Conservation (phyloP, 2,329 filamentous ascomycete genomes). For the Aspergillus neoniger region DNA sequence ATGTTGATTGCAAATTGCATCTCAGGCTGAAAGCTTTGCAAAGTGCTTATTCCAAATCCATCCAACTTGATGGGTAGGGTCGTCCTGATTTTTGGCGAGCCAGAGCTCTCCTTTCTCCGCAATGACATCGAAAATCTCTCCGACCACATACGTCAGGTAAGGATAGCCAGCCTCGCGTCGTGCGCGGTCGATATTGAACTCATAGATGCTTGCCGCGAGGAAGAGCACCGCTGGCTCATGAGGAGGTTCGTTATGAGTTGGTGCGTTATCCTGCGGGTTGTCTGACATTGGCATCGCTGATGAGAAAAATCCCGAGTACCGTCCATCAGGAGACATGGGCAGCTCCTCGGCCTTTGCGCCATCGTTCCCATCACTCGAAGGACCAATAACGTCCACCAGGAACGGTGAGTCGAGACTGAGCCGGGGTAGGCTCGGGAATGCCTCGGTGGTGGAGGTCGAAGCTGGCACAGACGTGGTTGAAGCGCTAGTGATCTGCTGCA, state of each 20-base stretch:
- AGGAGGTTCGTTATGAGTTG: slow-evolving; percentile 46
- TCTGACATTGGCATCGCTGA: slow-evolving; percentile 83
- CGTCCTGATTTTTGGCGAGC: slow-evolving; percentile 97
- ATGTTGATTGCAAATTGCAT: neutral
- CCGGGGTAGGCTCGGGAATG: slow-evolving; percentile 44
- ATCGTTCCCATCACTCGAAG: slow-evolving; percentile 29
- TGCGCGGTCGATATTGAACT: slow-evolving; percentile 93
- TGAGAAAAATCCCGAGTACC: slow-evolving; percentile 78
- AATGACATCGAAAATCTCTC: slow-evolving; percentile 92
- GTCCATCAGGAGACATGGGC: slow-evolving; percentile 48
- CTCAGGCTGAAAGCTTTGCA: slow-evolving; percentile 53
- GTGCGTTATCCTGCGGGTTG: slow-evolving; percentile 43
- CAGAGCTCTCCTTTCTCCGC: slow-evolving; percentile 96
- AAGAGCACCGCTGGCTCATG: slow-evolving; percentile 70
- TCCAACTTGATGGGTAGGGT: slow-evolving; percentile 73
- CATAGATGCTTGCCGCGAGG: slow-evolving; percentile 88
- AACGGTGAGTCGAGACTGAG: slow-evolving; percentile 50
- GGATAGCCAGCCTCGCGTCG: slow-evolving; percentile 93
- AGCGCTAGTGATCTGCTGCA: slow-evolving; percentile 51
- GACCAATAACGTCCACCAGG: slow-evolving; percentile 42
- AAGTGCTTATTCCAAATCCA: slow-evolving; percentile 99
- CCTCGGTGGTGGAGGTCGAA: slow-evolving; percentile 23
- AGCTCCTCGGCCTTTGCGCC: slow-evolving; percentile 26
- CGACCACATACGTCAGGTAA: slow-evolving; percentile 91
- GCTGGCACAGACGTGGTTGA: slow-evolving; percentile 38